Percentiles rank a stretch among this genome's conserved stretches.
Conservation (phyloP, 371 early-diverging fungal genomes). For the Syncephalastrum racemosum region DNA sequence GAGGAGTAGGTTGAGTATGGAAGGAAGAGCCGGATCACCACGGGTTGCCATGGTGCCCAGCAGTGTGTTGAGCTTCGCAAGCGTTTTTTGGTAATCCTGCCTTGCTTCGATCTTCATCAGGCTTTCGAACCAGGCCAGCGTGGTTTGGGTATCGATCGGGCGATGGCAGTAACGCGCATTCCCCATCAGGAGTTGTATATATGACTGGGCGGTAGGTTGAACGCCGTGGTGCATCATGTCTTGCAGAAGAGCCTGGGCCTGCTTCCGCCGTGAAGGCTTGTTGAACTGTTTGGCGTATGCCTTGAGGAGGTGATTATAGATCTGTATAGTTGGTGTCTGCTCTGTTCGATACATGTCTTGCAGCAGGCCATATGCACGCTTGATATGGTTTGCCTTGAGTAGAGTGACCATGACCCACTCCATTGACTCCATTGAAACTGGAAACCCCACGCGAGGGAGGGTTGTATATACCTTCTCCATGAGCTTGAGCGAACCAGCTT, state of each 20-base stretch:
- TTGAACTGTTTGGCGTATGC: conserved; percentile 12
- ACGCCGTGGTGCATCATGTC: conserved; percentile 17
- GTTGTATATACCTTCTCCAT: conserved; percentile 9
- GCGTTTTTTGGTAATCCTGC: conserved; percentile 5
- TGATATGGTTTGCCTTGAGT: conserved; percentile 7
- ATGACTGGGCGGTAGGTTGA: conserved; percentile 4
- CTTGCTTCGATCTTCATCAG: conserved; percentile 11
- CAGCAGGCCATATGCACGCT: conserved; percentile 10
- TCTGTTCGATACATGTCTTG: conserved; percentile 9
- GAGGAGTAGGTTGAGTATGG: background rate
- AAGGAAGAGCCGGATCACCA: conserved; percentile 11
- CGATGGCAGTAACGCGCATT: conserved; percentile 5
- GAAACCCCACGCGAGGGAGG: background rate
- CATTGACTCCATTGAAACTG: conserved; percentile 2
- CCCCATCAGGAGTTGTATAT: conserved; percentile 18
- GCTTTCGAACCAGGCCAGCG: conserved; percentile 8
- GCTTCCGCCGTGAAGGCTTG: conserved; percentile 4
- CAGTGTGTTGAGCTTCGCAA: conserved; percentile 6
- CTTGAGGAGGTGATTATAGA: conserved; percentile 16
- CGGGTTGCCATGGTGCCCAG: conserved; percentile 9
- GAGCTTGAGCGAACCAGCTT: conserved; percentile 8
- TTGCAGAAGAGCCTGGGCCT: conserved; percentile 7
- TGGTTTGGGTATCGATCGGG: background rate
- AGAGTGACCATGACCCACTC: conserved; percentile 13
- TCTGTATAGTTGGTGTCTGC: conserved; percentile 9